Percentiles rank a stretch among this genome's conserved stretches.
Evolutionary conservation across 257 asterid species (phyloP).

Genomic region (Buddleja alternifolia): DNA sequence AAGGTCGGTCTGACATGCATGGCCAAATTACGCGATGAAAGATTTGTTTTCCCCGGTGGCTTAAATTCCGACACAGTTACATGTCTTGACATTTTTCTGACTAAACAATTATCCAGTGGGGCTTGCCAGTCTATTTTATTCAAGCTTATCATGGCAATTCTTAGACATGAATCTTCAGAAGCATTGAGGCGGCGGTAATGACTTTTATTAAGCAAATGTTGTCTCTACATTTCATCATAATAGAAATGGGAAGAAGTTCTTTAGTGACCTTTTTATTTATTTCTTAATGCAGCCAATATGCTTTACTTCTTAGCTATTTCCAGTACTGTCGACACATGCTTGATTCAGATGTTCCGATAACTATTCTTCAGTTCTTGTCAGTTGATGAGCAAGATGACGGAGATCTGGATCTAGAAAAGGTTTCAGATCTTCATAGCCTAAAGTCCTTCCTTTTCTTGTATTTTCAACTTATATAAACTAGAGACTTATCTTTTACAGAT

Average conservation of each 20-base stretch:
- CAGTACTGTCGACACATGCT: constrained; percentile 94
- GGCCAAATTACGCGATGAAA: constrained; percentile 91
- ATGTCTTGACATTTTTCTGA: constrained; percentile 74
- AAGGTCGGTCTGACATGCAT: constrained; percentile 98
- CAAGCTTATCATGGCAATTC: constrained; percentile 86
- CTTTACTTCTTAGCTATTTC: constrained; percentile 89
- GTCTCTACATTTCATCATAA: constrained; percentile 17
- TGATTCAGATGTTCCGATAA: constrained; percentile 79
- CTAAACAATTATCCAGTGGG: constrained; percentile 78
- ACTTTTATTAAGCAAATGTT: constrained; percentile 20
- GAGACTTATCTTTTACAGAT: constrained; percentile 51
- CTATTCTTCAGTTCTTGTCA: constrained; percentile 74
- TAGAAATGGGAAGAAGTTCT: constrained; percentile 15
- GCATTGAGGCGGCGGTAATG: constrained; percentile 89
- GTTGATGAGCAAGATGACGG: constrained; percentile 77
- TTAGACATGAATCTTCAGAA: constrained; percentile 90
- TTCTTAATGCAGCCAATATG: constrained; percentile 78
- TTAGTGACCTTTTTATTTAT: constrained; percentile 37
- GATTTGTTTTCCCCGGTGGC: constrained; percentile 77
- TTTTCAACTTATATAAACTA: constrained; percentile 17
- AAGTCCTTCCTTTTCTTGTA: constrained; percentile 9
- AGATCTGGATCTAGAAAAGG: constrained; percentile 85
- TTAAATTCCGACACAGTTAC: constrained; percentile 70
- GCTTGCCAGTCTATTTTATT: constrained; percentile 88
- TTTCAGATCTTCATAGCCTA: constrained; percentile 34